These are phyloP conservation scores for Neofusicoccum parvum DNA, from an alignment of 2,329 filamentous ascomycete species.

Conservation along the genomic window DNA sequence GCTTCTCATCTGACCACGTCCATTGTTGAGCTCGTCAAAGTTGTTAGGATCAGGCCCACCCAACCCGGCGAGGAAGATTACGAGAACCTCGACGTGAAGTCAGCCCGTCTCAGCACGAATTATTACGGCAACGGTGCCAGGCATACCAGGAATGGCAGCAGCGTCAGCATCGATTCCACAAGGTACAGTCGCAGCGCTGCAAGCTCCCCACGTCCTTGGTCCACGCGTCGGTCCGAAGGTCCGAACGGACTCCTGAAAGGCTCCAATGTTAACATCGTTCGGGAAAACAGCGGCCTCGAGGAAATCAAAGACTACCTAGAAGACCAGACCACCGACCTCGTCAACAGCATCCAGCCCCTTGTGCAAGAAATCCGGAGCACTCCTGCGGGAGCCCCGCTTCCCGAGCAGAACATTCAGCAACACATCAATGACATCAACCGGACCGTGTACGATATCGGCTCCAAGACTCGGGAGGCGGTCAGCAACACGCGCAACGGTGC, in stretches of 20 bases:
- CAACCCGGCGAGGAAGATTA: slow-evolving; percentile 75
- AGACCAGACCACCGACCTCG: slow-evolving; percentile 76
- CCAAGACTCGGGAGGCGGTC: slow-evolving; percentile 60
- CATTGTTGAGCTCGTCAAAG: slow-evolving; percentile 80
- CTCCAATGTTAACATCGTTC: slow-evolving; percentile 26
- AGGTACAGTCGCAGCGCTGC: slow-evolving; percentile 35
- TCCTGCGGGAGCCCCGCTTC: slow-evolving; percentile 26
- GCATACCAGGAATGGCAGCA: slow-evolving; percentile 35
- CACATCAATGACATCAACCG: slow-evolving; percentile 71
- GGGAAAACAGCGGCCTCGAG: slow-evolving; percentile 46
- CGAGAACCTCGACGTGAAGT: slow-evolving; percentile 44
- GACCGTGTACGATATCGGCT: slow-evolving; percentile 70
- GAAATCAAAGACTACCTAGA: slow-evolving; percentile 76
- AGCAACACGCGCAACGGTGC: slow-evolving; percentile 52
- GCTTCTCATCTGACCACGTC: slow-evolving; percentile 86
- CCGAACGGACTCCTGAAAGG: slow-evolving; percentile 25
- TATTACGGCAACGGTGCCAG: slow-evolving; percentile 22
- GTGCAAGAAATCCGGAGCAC: slow-evolving; percentile 65
- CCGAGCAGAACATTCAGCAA: slow-evolving; percentile 56
- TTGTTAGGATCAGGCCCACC: slow-evolving; percentile 80
- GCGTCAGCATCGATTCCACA: slow-evolving; percentile 38
- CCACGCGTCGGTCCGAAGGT: slow-evolving; percentile 14
- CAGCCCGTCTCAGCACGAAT: slow-evolving; percentile 2
- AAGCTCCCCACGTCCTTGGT: slow-evolving; percentile 33
- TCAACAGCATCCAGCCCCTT: slow-evolving; percentile 80